These are phyloP conservation scores for Phaffomyces opuntiae DNA, from an alignment of 805 yeast genomes.

Conservation along the genomic window DNA sequence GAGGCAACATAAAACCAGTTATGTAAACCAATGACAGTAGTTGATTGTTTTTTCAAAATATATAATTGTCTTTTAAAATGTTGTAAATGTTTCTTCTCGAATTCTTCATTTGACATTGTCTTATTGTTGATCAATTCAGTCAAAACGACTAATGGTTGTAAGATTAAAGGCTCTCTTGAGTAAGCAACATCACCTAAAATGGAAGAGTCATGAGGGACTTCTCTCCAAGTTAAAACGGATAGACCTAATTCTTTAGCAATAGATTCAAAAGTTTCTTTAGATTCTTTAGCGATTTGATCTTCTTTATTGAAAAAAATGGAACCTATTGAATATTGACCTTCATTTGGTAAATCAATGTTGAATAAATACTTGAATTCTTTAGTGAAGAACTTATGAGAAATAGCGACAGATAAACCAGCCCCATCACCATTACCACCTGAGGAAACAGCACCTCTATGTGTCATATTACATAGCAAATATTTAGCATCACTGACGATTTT, in stretches of 20 bases:
- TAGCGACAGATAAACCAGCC: conserved; percentile 91
- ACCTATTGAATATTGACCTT: conserved; percentile 92
- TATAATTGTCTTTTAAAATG: conserved; percentile 78
- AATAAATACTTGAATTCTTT: conserved; percentile 76
- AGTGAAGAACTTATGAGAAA: conserved; percentile 81
- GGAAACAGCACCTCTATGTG: conserved; percentile 98
- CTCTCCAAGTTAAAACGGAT: conserved; percentile 88
- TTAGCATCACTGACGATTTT: conserved; percentile 90
- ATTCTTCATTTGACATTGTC: conserved; percentile 40
- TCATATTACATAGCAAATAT: conserved; percentile 88
- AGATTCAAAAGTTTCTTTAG: conserved; percentile 71
- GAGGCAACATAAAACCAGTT: conserved; percentile 98
- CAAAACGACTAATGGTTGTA: conserved; percentile 89
- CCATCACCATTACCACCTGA: conserved; percentile 98
- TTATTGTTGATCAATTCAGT: conserved; percentile 37
- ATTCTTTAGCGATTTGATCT: conserved; percentile 54
- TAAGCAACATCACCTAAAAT: conserved; percentile 92
- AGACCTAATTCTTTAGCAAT: conserved; percentile 74
- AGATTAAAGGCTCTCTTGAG: conserved; percentile 83
- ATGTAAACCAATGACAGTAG: conserved; percentile 87
- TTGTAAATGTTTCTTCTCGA: conserved; percentile 48
- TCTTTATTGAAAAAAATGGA: conserved; percentile 91
- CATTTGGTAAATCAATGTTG: conserved; percentile 59
- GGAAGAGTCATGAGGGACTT: conserved; percentile 90
- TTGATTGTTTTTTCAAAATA: conserved; percentile 80